These are phyloP conservation scores for Acephala macrosclerotiorum DNA, from an alignment of 2,329 filamentous ascomycete genomes.

Conservation along the genomic window DNA sequence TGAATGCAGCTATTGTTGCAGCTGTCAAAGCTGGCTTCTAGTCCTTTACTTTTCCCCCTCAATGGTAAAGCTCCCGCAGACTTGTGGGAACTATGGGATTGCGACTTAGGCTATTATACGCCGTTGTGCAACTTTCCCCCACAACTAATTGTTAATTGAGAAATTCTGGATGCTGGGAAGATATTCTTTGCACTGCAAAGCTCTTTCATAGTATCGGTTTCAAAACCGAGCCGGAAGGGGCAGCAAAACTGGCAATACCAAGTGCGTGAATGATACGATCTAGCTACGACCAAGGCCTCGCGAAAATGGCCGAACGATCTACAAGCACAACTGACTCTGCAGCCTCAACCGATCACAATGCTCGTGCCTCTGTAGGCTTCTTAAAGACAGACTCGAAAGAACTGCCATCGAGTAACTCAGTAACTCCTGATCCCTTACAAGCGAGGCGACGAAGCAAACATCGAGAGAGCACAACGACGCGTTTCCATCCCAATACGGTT, in stretches of 20 bases:
- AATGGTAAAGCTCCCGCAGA: slow-evolving; percentile 8
- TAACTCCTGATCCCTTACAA: no score
- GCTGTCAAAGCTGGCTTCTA: slow-evolving; percentile 29
- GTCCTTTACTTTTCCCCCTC: not conserved
- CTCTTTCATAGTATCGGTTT: not conserved
- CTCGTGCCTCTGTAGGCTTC: not conserved
- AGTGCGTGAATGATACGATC: not conserved
- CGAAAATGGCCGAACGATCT: not conserved
- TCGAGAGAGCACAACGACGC: not conserved
- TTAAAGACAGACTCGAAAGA: not conserved
- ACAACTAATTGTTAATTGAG: not conserved
- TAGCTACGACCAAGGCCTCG: not conserved
- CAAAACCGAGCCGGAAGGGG: not conserved
- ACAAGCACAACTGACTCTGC: not conserved
- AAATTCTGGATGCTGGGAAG: not conserved
- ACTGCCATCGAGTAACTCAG: not conserved
- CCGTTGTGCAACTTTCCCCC: not conserved
- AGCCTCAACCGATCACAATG: not conserved
- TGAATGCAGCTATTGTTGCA: slow-evolving; percentile 43
- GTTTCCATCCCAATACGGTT: not conserved
- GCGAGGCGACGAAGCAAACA: not conserved
- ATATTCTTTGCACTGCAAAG: not conserved
- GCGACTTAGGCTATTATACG: not conserved
- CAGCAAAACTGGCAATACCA: not conserved
- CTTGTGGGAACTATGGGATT: slow-evolving; percentile 1